These are phyloP conservation scores for Zoysia matrella DNA, from an alignment of 202 grass and related monocot genomes.

Conservation along the genomic window DNA sequence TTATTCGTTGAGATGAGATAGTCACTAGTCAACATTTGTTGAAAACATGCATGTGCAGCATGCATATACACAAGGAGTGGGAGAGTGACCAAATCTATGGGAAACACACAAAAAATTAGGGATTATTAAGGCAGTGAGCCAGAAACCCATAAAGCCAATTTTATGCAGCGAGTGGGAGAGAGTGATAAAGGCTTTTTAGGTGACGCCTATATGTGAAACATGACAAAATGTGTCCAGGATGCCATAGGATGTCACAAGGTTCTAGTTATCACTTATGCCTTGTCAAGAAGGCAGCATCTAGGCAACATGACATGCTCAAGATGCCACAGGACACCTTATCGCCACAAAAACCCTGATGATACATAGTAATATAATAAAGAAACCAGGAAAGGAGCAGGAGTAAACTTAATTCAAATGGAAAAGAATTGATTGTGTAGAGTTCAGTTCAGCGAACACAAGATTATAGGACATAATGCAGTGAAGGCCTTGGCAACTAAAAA, in stretches of 20 bases:
- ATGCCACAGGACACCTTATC: neutral
- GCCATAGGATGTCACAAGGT: neutral
- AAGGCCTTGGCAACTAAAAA: neutral
- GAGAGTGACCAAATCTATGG: neutral
- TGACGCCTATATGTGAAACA: no score
- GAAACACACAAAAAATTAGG: neutral
- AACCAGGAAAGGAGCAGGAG: constrained; percentile 4
- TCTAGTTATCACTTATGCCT: neutral
- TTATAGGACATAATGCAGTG: neutral
- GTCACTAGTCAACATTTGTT: neutral
- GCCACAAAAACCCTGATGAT: neutral
- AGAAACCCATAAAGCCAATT: constrained; percentile 19
- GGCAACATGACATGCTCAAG: neutral
- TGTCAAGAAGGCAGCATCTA: neutral
- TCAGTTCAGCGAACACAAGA: neutral
- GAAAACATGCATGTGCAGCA: neutral
- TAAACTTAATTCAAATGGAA: neutral
- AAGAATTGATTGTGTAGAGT: neutral
- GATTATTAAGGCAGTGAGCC: neutral
- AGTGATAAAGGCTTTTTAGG: no score
- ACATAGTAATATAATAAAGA: neutral
- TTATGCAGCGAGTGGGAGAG: neutral
- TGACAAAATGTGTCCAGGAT: neutral
- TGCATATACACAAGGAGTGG: neutral
- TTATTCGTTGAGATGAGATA: neutral